Percentiles rank a stretch among this genome's conserved stretches.
These are phyloP conservation scores for Citrus unshiu DNA, from an alignment of 345 rosid genomes.

Conservation along the genomic window DNA sequence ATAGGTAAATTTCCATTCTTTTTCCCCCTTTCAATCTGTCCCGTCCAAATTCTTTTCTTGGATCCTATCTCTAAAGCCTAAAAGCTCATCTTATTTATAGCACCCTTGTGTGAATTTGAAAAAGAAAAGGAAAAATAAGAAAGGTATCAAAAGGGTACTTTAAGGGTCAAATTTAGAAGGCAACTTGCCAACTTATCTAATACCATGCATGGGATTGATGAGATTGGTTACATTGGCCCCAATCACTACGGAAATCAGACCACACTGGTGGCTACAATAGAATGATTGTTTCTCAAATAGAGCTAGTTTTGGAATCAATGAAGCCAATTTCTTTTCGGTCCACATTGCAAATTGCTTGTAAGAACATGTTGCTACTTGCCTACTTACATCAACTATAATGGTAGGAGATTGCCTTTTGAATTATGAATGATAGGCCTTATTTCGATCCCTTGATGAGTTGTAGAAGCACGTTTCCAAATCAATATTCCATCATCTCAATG, in stretches of 20 bases:
- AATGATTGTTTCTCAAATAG: not conserved
- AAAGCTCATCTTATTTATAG: not conserved
- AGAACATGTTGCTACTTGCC: not conserved
- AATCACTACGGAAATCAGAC: too few species aligned
- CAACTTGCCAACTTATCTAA: not conserved
- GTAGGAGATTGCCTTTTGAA: not conserved
- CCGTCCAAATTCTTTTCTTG: not conserved
- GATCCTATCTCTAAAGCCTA: not conserved
- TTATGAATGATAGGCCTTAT: not conserved
- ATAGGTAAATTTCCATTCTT: not conserved
- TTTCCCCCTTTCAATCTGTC: not conserved
- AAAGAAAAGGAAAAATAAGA: not conserved
- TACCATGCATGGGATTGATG: not conserved
- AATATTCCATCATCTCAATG: not conserved
- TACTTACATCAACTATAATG: too few species aligned
- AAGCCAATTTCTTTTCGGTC: not conserved
- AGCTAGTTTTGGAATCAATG: not conserved
- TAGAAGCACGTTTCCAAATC: too few species aligned
- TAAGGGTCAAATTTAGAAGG: not conserved
- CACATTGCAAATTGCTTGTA: not conserved
- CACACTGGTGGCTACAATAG: not conserved
- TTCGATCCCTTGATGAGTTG: not conserved
- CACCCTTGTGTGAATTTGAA: not conserved
- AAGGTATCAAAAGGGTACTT: not conserved
- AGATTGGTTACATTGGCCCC: not conserved